These are phyloP conservation scores for Penicillium parvum DNA, from an alignment of 495 filamentous ascomycete species.

Conservation along the genomic window DNA sequence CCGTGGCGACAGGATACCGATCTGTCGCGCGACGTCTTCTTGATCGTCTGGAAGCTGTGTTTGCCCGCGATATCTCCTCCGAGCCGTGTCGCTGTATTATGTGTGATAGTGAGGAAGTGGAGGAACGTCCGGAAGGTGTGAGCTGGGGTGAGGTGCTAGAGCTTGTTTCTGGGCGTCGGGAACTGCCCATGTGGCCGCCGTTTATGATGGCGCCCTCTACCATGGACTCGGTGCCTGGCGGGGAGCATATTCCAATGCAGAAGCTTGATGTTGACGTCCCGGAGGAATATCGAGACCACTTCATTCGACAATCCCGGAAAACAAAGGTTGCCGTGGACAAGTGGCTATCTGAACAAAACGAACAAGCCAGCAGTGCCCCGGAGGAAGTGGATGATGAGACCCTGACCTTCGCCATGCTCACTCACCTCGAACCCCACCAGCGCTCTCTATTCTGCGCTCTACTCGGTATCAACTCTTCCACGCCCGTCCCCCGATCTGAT, in stretches of 20 bases:
- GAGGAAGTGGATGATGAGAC: conserved; percentile 91
- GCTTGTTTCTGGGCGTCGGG: conserved; percentile 78
- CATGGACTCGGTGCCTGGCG: conserved; percentile 49
- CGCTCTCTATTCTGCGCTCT: conserved; percentile 74
- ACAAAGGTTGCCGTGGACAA: conserved; percentile 77
- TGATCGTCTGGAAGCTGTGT: conserved; percentile 91
- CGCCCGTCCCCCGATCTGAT: conserved; percentile 38
- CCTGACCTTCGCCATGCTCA: conserved; percentile 85
- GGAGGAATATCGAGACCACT: conserved; percentile 84
- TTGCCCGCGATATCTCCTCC: conserved; percentile 81
- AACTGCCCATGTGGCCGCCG: conserved; percentile 82
- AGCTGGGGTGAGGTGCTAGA: conserved; percentile 97
- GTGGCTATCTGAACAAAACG: conserved; percentile 77
- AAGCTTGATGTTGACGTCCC: conserved; percentile 89
- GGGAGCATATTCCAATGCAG: conserved; percentile 61
- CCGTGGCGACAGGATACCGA: conserved; percentile 92
- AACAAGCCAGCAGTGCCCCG: conserved; percentile 64
- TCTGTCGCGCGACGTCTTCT: conserved; percentile 88
- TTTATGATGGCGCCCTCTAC: conserved; percentile 60
- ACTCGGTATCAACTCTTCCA: conserved; percentile 59
- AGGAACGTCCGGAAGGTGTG: conserved; percentile 60
- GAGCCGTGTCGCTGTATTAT: conserved; percentile 76
- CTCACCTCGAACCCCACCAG: conserved; percentile 71
- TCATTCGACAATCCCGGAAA: conserved; percentile 80
- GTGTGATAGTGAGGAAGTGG: conserved; percentile 58